Evolutionary conservation across 495 filamentous ascomycete genomes (phyloP).

Genomic region (Jackrogersella multiformis): DNA sequence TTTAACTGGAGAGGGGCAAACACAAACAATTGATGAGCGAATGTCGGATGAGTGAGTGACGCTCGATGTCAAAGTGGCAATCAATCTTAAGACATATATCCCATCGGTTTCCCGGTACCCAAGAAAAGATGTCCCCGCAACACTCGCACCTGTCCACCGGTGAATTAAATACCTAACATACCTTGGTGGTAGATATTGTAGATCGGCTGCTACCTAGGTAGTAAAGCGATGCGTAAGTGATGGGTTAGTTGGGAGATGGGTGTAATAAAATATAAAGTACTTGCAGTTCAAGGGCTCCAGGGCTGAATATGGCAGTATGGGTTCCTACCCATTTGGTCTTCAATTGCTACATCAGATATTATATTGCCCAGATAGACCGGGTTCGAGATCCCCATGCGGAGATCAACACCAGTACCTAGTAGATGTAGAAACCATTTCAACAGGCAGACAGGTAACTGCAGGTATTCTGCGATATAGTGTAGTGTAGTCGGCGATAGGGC

Average conservation of each 20-base stretch:
- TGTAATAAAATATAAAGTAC: constrained; percentile 6
- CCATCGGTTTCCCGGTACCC: constrained; percentile 8
- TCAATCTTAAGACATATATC: constrained; percentile 17
- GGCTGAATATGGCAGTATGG: constrained; percentile 11
- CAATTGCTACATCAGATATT: constrained; percentile 23
- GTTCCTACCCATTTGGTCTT: constrained; percentile 9
- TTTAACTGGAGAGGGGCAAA: neutral
- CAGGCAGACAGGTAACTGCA: too few species aligned
- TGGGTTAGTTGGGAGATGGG: constrained; percentile 12
- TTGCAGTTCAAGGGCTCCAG: constrained; percentile 19
- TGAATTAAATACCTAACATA: constrained; percentile 7
- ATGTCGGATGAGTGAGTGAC: constrained; percentile 15
- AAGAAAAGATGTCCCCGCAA: constrained; percentile 8
- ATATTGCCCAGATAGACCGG: constrained; percentile 30
- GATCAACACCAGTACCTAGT: constrained; percentile 23
- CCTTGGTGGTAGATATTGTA: constrained; percentile 5
- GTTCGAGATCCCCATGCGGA: constrained; percentile 34
- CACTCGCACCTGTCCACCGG: constrained; percentile 4
- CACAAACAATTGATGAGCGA: neutral
- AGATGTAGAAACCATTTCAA: constrained; percentile 1
- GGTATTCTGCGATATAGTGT: constrained; percentile 7
- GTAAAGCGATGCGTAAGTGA: constrained; percentile 17
- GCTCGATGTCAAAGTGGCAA: constrained; percentile 20
- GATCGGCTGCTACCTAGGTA: constrained; percentile 24
- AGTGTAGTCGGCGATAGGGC: too few species aligned